Conservation (phyloP, 1,284 basidiomycete genomes). For the Somion occarium region DNA sequence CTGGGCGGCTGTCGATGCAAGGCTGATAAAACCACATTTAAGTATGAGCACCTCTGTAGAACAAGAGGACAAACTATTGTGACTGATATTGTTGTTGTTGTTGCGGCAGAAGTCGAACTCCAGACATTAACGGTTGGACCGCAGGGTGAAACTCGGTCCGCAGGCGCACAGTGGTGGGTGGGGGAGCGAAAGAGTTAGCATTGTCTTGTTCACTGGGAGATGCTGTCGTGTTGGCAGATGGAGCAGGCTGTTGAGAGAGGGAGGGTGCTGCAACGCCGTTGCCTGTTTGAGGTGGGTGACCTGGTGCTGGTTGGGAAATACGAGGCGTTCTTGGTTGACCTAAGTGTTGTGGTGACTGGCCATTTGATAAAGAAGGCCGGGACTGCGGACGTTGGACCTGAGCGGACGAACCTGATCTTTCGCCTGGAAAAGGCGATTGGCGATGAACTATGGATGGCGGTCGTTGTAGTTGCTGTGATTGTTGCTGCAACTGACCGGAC, state of each 20-base stretch:
- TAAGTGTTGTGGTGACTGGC: constrained; percentile 14
- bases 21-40: background rate
- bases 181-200: background rate
- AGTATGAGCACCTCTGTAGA: background rate
- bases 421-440: constrained; percentile 22
- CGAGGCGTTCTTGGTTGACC: constrained; percentile 17
- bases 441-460: background rate
- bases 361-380: constrained; percentile 15
- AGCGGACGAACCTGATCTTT: constrained; percentile 28
- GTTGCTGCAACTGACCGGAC: constrained; percentile 17
- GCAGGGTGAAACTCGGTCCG: background rate
- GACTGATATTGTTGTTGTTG: background rate
- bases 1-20: constrained; percentile 30
- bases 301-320: constrained; percentile 12
- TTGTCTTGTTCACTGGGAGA: background rate
- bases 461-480: constrained; percentile 26
- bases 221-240: background rate
- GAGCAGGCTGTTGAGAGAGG: background rate
- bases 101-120: background rate
- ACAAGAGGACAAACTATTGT: background rate
- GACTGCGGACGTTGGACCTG: constrained; percentile 22
- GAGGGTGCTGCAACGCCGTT: background rate
- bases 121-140: background rate
- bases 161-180: background rate
- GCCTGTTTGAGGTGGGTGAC: background rate